Evolutionary conservation across 176 grass and related monocot species (phyloP), one percentile per base, ranked within the genome.

Genomic region (Alopecurus myosuroides): DNA sequence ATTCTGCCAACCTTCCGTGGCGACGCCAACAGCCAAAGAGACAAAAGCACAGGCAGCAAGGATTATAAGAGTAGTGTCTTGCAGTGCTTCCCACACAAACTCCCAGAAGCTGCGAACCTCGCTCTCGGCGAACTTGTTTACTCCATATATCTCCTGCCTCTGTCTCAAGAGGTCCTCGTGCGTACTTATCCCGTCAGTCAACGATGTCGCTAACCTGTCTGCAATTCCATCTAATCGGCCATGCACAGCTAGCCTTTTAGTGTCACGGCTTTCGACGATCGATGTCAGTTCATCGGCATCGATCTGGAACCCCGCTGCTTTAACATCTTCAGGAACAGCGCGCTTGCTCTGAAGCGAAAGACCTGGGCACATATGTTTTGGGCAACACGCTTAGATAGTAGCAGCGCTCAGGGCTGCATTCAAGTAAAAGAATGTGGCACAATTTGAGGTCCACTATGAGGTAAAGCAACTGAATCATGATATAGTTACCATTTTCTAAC

Each of bases 11-110:
- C 92, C 92, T 87, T 91, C 89, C 0, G 60, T 84, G 31, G 81
- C 41, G 30, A 91, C 66, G 25, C 89, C 89, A 55, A 94, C 89
- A 71, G 86, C 70, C 13, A 85, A 80, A 85, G 92, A 94, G 62
- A 94, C 66, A 53, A 94, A 29, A 18, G 92, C 92, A 82, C 92
- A 94, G 2, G 76, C 89, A 36, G 29, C 70, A 34, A 94, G 92
- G 84, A 94, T 89, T 52, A 94, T 63, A 61, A 94, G 89, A 15
- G 89, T 91, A 0, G 72, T 79, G 5, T 91, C 92, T 71, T 89
- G 84, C 65, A 89, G 51, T 17, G 92, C 92, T 33, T 94, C 92
- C 87, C 57, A 85, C 31, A 94, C 73, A 85, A 94, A 94, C 70
- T 84, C 89, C 92, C 89, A 91, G 29, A 94, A 94, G 41, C 86